A percentile compares a stretch with the other conserved stretches of the same genome.
These are phyloP conservation scores for Colletotrichum sp. DNA, from an alignment of 2,329 filamentous ascomycete species.

Conservation along the genomic window DNA sequence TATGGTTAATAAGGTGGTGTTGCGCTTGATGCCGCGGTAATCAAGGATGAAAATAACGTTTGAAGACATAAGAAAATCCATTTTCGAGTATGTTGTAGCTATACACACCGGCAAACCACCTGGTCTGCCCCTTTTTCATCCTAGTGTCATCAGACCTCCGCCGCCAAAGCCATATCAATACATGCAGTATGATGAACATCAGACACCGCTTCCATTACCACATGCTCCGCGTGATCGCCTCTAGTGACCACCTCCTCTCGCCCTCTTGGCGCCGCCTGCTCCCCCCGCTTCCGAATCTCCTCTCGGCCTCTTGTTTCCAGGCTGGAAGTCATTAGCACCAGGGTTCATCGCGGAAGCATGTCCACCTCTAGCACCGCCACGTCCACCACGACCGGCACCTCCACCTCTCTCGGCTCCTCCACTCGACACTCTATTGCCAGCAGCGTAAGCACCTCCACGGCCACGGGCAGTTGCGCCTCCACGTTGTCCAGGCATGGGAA, in stretches of 20 bases:
- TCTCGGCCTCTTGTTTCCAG: conserved; percentile 61
- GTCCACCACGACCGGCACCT: conserved; percentile 34
- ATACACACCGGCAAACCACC: neutral
- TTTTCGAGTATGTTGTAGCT: conserved; percentile 16
- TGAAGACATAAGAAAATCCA: conserved; percentile 10
- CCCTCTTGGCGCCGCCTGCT: conserved; percentile 44
- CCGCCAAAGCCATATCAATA: conserved; percentile 7
- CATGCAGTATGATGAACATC: neutral
- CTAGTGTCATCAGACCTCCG: neutral
- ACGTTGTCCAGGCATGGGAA: conserved; percentile 44
- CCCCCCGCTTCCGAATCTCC: conserved; percentile 53
- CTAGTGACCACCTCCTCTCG: conserved; percentile 42
- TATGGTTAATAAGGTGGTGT: accelerated
- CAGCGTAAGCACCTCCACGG: conserved; percentile 42
- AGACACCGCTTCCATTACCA: neutral
- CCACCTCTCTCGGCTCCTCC: conserved; percentile 38
- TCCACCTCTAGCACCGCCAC: conserved; percentile 45
- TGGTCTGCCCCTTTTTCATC: neutral
- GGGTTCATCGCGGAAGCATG: conserved; percentile 51
- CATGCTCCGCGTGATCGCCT: neutral
- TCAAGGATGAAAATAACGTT: neutral
- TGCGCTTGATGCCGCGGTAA: accelerated
- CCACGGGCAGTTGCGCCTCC: conserved; percentile 37
- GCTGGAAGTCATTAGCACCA: conserved; percentile 59
- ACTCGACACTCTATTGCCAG: conserved; percentile 38